Evolutionary conservation across 2,329 filamentous ascomycete species (phyloP).

Genomic region (Sporothrix humicola): DNA sequence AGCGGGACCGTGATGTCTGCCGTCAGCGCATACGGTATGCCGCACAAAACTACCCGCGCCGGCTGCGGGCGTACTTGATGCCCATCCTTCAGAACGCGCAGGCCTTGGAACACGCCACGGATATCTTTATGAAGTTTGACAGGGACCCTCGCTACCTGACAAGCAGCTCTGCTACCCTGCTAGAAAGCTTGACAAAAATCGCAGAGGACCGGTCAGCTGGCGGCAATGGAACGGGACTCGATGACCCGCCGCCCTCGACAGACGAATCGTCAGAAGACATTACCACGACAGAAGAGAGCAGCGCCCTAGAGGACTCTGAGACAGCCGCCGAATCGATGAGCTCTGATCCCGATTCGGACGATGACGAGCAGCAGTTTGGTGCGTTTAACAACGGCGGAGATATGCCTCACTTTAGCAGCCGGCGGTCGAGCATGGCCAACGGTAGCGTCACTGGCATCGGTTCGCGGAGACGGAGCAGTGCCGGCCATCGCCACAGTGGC

Average conservation of each 20-base stretch:
- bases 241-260: constrained; percentile 27
- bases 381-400: constrained; percentile 17
- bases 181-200: constrained; percentile 35
- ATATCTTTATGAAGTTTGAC: constrained; percentile 38
- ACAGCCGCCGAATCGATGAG: constrained; percentile 31
- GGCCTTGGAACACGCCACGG: constrained; percentile 37
- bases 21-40: constrained; percentile 34
- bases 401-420: constrained; percentile 18
- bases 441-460: constrained; percentile 11
- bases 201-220: constrained; percentile 33
- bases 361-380: constrained; percentile 30
- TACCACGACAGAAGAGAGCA: constrained; percentile 33
- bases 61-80: constrained; percentile 35
- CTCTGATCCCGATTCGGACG: constrained; percentile 27
- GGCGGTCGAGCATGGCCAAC: constrained; percentile 23
- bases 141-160: constrained; percentile 37
- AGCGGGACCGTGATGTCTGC: constrained; percentile 27
- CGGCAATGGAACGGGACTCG: constrained; percentile 31
- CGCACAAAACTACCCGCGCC: constrained; percentile 33
- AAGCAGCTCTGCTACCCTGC: constrained; percentile 33
- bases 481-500: constrained; percentile 18
- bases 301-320: constrained; percentile 34
- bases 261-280: constrained; percentile 27
- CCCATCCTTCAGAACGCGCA: constrained; percentile 36
- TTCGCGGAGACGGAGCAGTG: constrained; percentile 32